Percentiles rank a stretch among this genome's conserved stretches.
Conservation (phyloP, 495 filamentous ascomycete genomes). For the Penicillium ucsense region DNA sequence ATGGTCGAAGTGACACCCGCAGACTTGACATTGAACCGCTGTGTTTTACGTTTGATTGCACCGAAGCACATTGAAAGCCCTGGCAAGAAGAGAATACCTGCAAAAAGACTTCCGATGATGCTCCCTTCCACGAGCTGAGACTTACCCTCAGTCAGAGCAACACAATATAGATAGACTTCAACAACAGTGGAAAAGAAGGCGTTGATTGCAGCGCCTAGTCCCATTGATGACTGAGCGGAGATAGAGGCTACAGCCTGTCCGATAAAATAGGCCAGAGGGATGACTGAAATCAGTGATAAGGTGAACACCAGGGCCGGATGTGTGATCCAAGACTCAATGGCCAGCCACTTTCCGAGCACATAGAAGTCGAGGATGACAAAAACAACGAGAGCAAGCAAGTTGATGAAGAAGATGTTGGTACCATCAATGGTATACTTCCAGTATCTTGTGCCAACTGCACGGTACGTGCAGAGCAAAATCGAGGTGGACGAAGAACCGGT, state of each 20-base stretch:
- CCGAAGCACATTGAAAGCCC: constrained; percentile 99
- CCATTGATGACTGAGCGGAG: constrained; percentile 98
- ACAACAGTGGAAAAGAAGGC: constrained; percentile 99
- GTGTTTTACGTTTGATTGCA: constrained; percentile 94
- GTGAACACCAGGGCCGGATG: constrained; percentile 77
- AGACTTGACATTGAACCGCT: constrained; percentile 95
- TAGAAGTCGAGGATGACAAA: constrained; percentile 92
- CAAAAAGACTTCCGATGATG: constrained; percentile 95
- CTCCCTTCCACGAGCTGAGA: constrained; percentile 89
- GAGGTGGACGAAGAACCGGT: constrained; percentile 62
- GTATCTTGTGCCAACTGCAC: constrained; percentile 86
- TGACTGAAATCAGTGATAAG: constrained; percentile 79
- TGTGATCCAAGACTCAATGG: constrained; percentile 61
- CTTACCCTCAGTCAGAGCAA: constrained; percentile 89
- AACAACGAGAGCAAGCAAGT: constrained; percentile 78
- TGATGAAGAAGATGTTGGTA: constrained; percentile 98
- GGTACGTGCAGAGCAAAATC: constrained; percentile 92
- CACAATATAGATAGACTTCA: constrained; percentile 96
- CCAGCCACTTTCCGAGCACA: constrained; percentile 57
- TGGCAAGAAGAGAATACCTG: constrained; percentile 89
- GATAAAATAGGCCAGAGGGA: constrained; percentile 98
- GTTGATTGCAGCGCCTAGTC: constrained; percentile 95
- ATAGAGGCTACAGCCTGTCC: constrained; percentile 99
- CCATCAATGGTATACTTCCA: constrained; percentile 99
- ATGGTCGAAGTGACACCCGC: constrained; percentile 97